phyloP scores from a whole-genome alignment of 208 protist genomes.

The Strigomonas galati region DNA sequence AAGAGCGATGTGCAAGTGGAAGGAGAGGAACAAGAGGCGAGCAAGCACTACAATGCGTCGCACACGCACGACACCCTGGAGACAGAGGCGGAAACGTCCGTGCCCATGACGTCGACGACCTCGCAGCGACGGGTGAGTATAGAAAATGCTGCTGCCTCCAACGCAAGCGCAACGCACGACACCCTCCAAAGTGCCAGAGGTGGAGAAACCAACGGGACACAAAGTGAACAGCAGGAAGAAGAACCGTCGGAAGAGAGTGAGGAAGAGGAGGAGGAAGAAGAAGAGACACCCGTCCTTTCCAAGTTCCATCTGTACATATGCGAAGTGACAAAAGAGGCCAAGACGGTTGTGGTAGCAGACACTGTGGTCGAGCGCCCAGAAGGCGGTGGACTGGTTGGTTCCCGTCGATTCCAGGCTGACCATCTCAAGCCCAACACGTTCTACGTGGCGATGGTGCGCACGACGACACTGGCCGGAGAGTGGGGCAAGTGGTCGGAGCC shows the following conservation, averaged over 20 bases:
- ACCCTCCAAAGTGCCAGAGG: too few relatives aligned
- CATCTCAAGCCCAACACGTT: constrained; percentile 60
- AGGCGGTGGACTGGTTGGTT: neutral
- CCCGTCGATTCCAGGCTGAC: constrained; percentile 30
- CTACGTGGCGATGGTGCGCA: constrained; percentile 62
- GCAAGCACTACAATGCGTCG: too few relatives aligned
- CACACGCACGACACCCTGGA: too few relatives aligned
- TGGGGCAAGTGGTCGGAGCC: constrained; percentile 88
- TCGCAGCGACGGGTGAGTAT: too few relatives aligned
- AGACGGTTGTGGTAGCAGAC: neutral
- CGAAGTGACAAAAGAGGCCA: neutral
- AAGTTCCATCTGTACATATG: neutral
- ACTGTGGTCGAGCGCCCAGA: neutral
- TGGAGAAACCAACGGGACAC: too few relatives aligned
- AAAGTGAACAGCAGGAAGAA: too few relatives aligned
- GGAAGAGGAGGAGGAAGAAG: neutral
- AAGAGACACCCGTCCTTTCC: neutral
- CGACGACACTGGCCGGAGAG: constrained; percentile 54
- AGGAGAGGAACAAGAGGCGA: too few relatives aligned
- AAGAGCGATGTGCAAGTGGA: neutral
- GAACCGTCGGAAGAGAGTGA: neutral
- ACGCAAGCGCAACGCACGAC: too few relatives aligned
- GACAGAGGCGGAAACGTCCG: too few relatives aligned
- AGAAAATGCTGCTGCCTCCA: too few relatives aligned
- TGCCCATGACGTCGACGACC: too few relatives aligned